Conservation (phyloP, 306 rosid genomes). For the Arachis stenosperma region DNA sequence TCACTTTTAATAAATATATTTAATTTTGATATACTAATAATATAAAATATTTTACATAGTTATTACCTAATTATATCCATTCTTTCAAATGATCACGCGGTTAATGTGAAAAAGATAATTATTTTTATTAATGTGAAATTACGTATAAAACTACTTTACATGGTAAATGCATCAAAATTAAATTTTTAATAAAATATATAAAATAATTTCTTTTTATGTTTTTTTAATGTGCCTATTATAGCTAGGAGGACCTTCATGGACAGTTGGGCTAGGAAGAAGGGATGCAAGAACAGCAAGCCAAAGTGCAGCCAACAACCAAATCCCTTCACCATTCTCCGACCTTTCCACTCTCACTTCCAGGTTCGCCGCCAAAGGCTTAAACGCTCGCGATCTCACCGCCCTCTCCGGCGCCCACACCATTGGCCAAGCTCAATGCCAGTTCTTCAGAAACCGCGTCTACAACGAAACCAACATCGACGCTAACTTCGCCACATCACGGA, state of each 20-base stretch:
- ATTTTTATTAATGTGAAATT: too few relatives aligned
- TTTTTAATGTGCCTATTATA: neutral
- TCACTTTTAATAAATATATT: too few relatives aligned
- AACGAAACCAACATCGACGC: constrained; percentile 69
- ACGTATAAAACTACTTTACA: too few relatives aligned
- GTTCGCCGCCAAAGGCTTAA: constrained; percentile 54
- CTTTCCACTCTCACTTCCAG: constrained; percentile 52
- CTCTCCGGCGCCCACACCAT: constrained; percentile 81
- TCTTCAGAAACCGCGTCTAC: constrained; percentile 64
- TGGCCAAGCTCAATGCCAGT: constrained; percentile 56
- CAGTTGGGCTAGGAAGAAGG: constrained; percentile 65
- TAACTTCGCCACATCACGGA: constrained; percentile 50
- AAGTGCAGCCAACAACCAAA: constrained; percentile 57
- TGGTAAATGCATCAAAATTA: too few relatives aligned
- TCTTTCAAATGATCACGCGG: too few relatives aligned
- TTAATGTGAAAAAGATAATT: too few relatives aligned
- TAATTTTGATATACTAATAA: too few relatives aligned
- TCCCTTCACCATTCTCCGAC: constrained; percentile 59
- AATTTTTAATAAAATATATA: too few relatives aligned
- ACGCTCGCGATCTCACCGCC: constrained; percentile 54
- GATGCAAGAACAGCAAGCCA: constrained; percentile 79
- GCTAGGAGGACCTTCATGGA: constrained; percentile 84
- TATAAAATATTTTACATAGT: too few relatives aligned
- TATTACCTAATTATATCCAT: too few relatives aligned
- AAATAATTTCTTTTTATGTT: neutral